Base-by-base conservation (phyloP, 2,329 filamentous ascomycete genomes). In the Talaromyces sp. region DNA sequence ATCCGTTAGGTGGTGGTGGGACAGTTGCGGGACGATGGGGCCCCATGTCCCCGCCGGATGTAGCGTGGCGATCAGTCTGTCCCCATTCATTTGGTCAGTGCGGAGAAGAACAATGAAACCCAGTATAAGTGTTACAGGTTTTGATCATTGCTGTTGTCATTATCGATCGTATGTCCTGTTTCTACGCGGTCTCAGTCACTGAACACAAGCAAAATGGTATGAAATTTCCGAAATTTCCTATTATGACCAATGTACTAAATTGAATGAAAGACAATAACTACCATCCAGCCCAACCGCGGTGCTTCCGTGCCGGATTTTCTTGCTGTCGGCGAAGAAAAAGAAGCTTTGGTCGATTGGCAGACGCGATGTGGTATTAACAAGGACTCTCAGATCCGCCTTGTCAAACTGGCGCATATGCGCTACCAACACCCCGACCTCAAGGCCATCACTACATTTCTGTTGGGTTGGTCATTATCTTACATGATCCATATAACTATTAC, bases 351-450 rank as follows among this genome's bases (percentile, higher is more conserved):
- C n/a, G 54, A 55, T 46, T 71, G 68, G 68, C 56, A 62, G 11
- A 35, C 55, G 29, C 61, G 63, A 54, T 60, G 57, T 19, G 60
- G 63, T 17, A 81, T 83, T 68, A 74, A 81, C 62, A 65, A 67
- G 17, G 63, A 71, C 53, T 69, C 74, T 31, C 80, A 82, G 62
- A 75, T 83, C 64, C 74, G 77, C 60, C 67, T 84, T 21, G 76
- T 73, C 7, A 79, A 79, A 60, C 62, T 83, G 4, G 74, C 75
- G 1, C 81, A 83, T 61, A 82, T 83, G 80, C 75, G 80, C 1
- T 84, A 84, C 65, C 80, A 82, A 61, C 81, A 83, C 63, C 77
- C 80, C 0, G 76, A 83, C 60, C 69, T 83, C 3, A 70, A 75
- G 24, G 69, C 75, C 59, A 81, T 82, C 51, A 81, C 77, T 1